Evolutionary conservation across 2,329 filamentous ascomycete genomes (phyloP), one percentile per base, ranked within the genome.

Genomic region (Trichoderma guizhouense): DNA sequence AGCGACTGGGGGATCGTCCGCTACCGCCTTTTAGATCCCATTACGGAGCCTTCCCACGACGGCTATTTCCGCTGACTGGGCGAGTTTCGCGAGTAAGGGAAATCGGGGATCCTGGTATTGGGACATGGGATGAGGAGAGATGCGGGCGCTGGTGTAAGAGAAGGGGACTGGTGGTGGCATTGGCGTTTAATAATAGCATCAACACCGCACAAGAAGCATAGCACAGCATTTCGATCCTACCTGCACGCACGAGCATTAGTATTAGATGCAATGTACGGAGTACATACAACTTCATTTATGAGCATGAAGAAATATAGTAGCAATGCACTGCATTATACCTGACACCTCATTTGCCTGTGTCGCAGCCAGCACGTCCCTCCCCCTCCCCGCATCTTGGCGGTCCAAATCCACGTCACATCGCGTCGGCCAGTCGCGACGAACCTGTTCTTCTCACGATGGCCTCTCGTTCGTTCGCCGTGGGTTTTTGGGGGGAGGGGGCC

Each of bases 21-120:
- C 66, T 69, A 69, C 66, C 66, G 66, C 66, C 66, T 47, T 69
- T 69, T 53, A 62, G 57, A 61, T 61, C 53, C 51, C 26, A 30
- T 60, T 21, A 32, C 57, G 57, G 57, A 34, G 57, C 57, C 57
- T 60, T 60, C 57, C 18, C 28, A 60, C 15, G 57, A 47, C 65
- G 65, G 65, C 55, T 60, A 60, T 68, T 68, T 43, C 36, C 34
- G 53, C 65, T 60, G n/a, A 18, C 65, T 60, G 21, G 15, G 9
- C 12, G 14, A 65, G 18, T 21, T 32, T 58, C 36, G 28, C 55
- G 55, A n/a, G 28, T 5, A 58, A 30, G 57, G 57, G 28, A 32
- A 51, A 21, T 21, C 43, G 43, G 43, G 39, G 39, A 43, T 43
- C 36, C 36, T 43, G 36, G 36, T 18, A 43, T 1, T 1, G 36